Percentiles rank a stretch among this genome's conserved stretches.
These are phyloP conservation scores for Leucocoprinus sp. DNA, from an alignment of 768 basidiomycete species.

Conservation along the genomic window DNA sequence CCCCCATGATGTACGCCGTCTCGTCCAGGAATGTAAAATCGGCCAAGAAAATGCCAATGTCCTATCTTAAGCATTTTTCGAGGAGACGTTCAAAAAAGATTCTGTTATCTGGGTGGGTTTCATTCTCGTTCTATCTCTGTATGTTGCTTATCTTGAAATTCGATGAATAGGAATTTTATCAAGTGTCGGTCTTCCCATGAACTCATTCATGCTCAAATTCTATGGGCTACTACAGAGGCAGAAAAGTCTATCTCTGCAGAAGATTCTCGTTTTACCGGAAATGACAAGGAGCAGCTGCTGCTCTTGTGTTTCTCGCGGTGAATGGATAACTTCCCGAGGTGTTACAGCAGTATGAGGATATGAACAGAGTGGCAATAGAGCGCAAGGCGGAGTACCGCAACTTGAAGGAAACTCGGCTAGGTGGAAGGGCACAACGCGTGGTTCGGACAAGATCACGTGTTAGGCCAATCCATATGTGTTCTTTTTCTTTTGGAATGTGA, in stretches of 20 bases:
- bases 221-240: slow-evolving; percentile 83
- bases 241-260: slow-evolving; percentile 40
- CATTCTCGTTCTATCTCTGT: neutral
- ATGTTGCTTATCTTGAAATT: neutral
- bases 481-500: no score
- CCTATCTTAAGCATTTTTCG: slow-evolving; percentile 61
- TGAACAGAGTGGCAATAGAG: slow-evolving; percentile 60
- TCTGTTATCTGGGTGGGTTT: slow-evolving; percentile 60
- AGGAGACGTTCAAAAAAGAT: slow-evolving; percentile 56
- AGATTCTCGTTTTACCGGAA: no score
- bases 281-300: slow-evolving; percentile 52
- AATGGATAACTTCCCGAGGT: slow-evolving; percentile 65
- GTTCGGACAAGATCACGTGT: no score
- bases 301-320: slow-evolving; percentile 70
- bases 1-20: slow-evolving; percentile 65
- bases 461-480: no score
- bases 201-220: slow-evolving; percentile 78
- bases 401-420: slow-evolving; percentile 56
- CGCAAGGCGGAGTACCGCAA: slow-evolving; percentile 63
- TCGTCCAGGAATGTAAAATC: slow-evolving; percentile 82
- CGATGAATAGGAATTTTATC: slow-evolving; percentile 64
- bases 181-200: slow-evolving; percentile 78
- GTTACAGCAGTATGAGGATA: slow-evolving; percentile 69
- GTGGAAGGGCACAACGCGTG: no score
- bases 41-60: slow-evolving; percentile 75